Conservation (phyloP, 192 early-diverging fungal genomes). For the Coemansia sp. region DNA sequence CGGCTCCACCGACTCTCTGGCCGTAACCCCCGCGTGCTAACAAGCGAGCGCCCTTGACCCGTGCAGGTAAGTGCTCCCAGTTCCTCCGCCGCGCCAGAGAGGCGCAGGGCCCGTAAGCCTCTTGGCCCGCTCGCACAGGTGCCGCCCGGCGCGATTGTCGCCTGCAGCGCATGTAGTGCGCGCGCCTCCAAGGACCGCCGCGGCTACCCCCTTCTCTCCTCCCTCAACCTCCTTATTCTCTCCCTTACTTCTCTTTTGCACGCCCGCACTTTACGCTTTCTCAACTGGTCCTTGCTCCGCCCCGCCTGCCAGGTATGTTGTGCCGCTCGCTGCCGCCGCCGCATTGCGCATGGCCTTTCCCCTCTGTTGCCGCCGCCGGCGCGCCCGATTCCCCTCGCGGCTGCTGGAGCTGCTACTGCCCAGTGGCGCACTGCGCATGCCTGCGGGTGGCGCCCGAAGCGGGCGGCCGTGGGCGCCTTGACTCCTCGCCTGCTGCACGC, state of each 20-base stretch:
- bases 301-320: background rate
- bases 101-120: conserved; percentile 11
- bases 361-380: background rate
- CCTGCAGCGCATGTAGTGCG: background rate
- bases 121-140: background rate
- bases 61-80: conserved; percentile 1
- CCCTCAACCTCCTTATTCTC: background rate
- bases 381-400: background rate
- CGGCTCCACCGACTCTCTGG: conserved; percentile 6
- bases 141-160: background rate
- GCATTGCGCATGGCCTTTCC: too few species aligned
- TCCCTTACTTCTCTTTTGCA: too few species aligned
- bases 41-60: background rate
- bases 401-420: background rate
- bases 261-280: too few species aligned
- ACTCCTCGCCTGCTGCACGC: background rate
- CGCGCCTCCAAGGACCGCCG: background rate
- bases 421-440: conserved; percentile 1
- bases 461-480: background rate
- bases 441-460: background rate
- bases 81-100: too few species aligned
- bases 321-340: background rate
- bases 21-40: background rate
- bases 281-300: background rate
- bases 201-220: background rate